These are phyloP conservation scores for Coriolopsis trogii DNA, from an alignment of 1,284 basidiomycete genomes.

Conservation along the genomic window DNA sequence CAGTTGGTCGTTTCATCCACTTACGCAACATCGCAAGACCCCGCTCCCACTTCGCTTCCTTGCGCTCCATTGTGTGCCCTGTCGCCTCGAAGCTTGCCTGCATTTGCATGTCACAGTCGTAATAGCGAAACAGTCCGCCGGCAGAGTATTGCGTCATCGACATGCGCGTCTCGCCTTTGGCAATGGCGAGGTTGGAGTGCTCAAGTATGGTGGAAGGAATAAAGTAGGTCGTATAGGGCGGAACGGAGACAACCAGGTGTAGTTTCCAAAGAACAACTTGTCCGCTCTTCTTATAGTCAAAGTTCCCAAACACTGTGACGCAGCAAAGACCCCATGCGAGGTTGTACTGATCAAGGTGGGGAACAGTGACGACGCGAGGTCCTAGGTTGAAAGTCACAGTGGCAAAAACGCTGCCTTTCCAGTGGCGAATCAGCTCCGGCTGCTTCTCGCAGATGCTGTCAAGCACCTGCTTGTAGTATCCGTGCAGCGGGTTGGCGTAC, in stretches of 20 bases:
- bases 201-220: neutral
- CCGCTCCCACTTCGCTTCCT: no score
- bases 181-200: neutral
- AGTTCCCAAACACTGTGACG: constrained; percentile 1
- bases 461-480: neutral
- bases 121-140: neutral
- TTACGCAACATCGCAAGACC: no score
- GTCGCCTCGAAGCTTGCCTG: no score
- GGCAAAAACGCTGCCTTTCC: neutral
- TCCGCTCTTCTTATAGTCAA: neutral
- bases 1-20: no score
- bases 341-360: constrained; percentile 1
- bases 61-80: no score
- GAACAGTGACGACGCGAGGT: neutral
- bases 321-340: neutral
- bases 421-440: neutral
- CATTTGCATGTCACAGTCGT: neutral
- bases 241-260: neutral
- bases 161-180: neutral
- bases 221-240: neutral
- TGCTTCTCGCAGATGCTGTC: neutral
- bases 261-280: neutral
- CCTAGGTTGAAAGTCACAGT: neutral
- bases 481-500: no score
- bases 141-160: neutral